Conservation (phyloP, 306 rosid species). For the Cucumis melo region DNA sequence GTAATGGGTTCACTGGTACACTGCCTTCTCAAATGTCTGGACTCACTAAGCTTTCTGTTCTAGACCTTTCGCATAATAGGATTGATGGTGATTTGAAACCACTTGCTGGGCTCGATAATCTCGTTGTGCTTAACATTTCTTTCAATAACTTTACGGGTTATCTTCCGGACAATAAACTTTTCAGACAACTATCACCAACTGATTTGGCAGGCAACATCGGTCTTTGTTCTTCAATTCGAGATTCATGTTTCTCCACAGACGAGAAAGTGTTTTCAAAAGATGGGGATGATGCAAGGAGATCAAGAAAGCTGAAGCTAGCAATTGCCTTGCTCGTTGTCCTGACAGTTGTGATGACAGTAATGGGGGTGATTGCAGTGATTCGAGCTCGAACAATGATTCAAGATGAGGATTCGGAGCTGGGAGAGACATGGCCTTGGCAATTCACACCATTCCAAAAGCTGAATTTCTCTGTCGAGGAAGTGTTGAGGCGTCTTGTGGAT, state of each 20-base stretch:
- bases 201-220: constrained; percentile 62
- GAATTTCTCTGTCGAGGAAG: constrained; percentile 61
- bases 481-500: constrained; percentile 59
- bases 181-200: constrained; percentile 52
- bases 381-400: constrained; percentile 41
- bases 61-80: constrained; percentile 79
- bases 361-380: constrained; percentile 71
- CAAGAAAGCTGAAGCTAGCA: constrained; percentile 53
- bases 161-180: constrained; percentile 79
- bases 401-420: constrained; percentile 67
- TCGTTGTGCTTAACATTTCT: constrained; percentile 81
- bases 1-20: constrained; percentile 52
- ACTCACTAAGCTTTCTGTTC: constrained; percentile 61
- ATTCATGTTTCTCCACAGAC: constrained; percentile 49
- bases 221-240: constrained; percentile 49
- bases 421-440: constrained; percentile 85
- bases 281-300: constrained; percentile 21
- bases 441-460: constrained; percentile 89
- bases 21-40: constrained; percentile 62
- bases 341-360: constrained; percentile 48
- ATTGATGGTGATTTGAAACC: constrained; percentile 62
- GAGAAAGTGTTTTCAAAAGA: constrained; percentile 20
- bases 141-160: constrained; percentile 55
- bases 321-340: constrained; percentile 55
- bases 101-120: constrained; percentile 55